Evolutionary conservation across 2,329 filamentous ascomycete species (phyloP).

Genomic region (Pestalotiopsis sp.): DNA sequence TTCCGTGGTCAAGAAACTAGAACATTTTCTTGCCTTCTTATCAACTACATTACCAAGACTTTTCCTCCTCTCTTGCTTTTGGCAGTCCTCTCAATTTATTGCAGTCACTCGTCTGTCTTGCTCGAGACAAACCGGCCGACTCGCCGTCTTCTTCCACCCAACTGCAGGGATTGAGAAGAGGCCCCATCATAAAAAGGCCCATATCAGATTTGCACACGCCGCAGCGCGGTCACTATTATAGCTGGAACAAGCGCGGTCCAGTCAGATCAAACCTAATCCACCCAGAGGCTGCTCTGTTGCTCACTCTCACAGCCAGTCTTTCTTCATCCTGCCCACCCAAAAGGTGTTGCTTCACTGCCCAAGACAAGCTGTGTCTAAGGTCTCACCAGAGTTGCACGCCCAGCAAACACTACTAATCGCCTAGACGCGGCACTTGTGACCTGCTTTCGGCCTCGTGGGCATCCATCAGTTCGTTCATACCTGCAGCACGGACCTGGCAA

Average conservation of each 20-base stretch:
- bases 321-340: background rate
- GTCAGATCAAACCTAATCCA: background rate
- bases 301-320: background rate
- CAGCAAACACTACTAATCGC: background rate
- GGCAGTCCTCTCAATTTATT: background rate
- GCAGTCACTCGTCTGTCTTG: background rate
- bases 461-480: background rate
- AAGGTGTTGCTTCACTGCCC: background rate
- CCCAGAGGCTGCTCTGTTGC: background rate
- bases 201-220: background rate
- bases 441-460: background rate
- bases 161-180: background rate
- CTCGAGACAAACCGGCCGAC: background rate
- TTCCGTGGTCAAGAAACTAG: background rate
- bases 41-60: background rate
- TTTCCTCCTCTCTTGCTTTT: background rate
- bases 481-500: background rate
- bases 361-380: background rate
- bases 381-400: background rate
- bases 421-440: background rate
- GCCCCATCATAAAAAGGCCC: background rate
- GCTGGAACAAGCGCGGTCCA: background rate
- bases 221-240: background rate
- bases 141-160: background rate
- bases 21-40: background rate